A percentile compares a stretch with the other conserved stretches of the same genome.
Conservation (phyloP, 148 eudicot genomes). For the Chenopodium berlandieri region DNA sequence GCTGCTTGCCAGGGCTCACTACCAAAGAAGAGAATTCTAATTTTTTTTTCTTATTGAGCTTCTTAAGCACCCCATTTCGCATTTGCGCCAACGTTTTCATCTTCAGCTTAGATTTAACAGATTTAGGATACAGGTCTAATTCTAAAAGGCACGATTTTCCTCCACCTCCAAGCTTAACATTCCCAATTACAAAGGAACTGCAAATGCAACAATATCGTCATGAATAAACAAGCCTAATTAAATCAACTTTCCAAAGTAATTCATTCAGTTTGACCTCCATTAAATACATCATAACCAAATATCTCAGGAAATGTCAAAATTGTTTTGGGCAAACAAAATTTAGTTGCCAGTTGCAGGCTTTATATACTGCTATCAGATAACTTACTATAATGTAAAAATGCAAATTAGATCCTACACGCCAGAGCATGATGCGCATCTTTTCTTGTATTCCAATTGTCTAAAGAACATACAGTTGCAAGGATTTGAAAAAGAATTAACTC, state of each 20-base stretch:
- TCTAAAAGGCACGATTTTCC: neutral
- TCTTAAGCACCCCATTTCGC: constrained; percentile 23
- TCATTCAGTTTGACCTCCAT: neutral
- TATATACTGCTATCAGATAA: neutral
- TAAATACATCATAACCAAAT: neutral
- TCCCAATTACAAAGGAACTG: constrained; percentile 14
- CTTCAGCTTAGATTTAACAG: constrained; percentile 7
- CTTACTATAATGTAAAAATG: neutral
- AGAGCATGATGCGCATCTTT: neutral
- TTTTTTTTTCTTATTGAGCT: constrained; percentile 26
- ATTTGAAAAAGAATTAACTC: neutral
- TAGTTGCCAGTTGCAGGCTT: neutral
- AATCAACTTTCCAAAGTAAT: neutral
- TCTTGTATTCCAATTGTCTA: too few species aligned
- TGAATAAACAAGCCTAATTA: neutral
- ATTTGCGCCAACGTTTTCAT: constrained; percentile 33
- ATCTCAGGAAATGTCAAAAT: neutral
- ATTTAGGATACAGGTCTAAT: neutral
- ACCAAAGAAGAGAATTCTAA: constrained; percentile 9
- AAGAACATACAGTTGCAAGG: neutral
- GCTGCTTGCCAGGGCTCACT: constrained; percentile 14
- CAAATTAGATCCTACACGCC: neutral
- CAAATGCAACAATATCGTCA: neutral
- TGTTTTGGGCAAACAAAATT: neutral
- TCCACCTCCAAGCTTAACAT: constrained; percentile 1